Percentiles rank a stretch among this genome's conserved stretches.
phyloP scores from a whole-genome alignment of 2,329 filamentous ascomycete genomes.

The Aspergillus tanneri region DNA sequence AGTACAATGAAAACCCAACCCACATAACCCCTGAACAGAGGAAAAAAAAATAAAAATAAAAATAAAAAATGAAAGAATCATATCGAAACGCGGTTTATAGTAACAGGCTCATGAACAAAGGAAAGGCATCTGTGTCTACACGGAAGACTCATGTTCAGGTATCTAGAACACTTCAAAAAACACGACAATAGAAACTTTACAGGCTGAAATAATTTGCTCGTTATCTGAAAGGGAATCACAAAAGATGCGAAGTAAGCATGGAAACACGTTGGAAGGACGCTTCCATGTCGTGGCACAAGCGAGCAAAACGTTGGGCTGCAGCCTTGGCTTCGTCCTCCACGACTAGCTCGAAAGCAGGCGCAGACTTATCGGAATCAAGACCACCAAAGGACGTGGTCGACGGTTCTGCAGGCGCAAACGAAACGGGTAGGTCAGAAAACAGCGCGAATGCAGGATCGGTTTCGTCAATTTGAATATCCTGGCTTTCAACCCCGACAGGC shows the following conservation, averaged over 20 bases:
- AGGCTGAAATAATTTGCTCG: constrained; percentile 16
- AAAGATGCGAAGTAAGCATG: constrained; percentile 41
- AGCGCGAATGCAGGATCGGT: constrained; percentile 48
- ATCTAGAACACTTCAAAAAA: constrained; percentile 11
- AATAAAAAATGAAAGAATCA: constrained; percentile 3
- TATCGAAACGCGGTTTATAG: constrained; percentile 17
- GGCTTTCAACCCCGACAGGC: constrained; percentile 24
- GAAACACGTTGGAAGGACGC: constrained; percentile 44
- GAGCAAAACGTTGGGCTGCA: constrained; percentile 34
- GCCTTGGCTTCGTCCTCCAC: constrained; percentile 43
- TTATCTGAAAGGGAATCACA: constrained; percentile 35
- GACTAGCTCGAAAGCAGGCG: constrained; percentile 64
- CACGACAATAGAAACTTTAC: constrained; percentile 18
- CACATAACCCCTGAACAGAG: background rate
- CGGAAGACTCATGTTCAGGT: constrained; percentile 9
- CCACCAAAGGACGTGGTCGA: constrained; percentile 47
- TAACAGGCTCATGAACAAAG: constrained; percentile 26
- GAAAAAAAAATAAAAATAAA: constrained; percentile 8
- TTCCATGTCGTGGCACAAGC: constrained; percentile 43
- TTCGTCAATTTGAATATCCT: constrained; percentile 56
- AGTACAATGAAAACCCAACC: background rate
- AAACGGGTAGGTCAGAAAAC: constrained; percentile 53
- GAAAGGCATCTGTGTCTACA: constrained; percentile 24
- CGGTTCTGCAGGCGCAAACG: constrained; percentile 22
- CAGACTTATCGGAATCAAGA: constrained; percentile 63